Conservation (phyloP, 495 filamentous ascomycete genomes). For the Penicillium canescens region DNA sequence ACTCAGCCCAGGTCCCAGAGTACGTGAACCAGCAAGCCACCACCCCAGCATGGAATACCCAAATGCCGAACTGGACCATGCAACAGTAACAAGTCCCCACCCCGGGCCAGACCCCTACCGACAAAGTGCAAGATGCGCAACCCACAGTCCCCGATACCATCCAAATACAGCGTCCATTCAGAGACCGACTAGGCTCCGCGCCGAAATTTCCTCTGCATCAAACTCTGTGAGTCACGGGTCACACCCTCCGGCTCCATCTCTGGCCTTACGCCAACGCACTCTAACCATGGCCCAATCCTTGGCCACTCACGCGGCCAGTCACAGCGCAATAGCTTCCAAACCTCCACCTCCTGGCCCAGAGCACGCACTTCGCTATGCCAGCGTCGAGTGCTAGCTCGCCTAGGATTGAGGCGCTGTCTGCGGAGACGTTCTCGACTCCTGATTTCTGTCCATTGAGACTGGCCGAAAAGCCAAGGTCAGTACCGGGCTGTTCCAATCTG, state of each 20-base stretch:
- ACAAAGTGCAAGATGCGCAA: slow-evolving; percentile 29
- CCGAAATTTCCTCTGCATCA: slow-evolving; percentile 34
- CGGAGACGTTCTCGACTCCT: slow-evolving; percentile 36
- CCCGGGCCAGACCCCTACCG: slow-evolving; percentile 22
- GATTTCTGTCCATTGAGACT: slow-evolving; percentile 42
- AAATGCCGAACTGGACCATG: slow-evolving; percentile 26
- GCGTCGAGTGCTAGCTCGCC: slow-evolving; percentile 20
- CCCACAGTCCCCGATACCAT: slow-evolving; percentile 23
- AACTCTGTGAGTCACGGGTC: slow-evolving; percentile 2
- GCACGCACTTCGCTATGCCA: slow-evolving; percentile 16
- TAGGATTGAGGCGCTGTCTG: slow-evolving; percentile 22
- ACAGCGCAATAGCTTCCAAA: slow-evolving; percentile 24
- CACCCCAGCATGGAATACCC: slow-evolving; percentile 14
- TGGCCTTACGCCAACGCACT: slow-evolving; percentile 13
- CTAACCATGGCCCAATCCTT: slow-evolving; percentile 1
- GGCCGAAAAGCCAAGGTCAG: too few relatives aligned
- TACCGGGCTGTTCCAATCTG: too few relatives aligned
- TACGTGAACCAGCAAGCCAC: slow-evolving; percentile 27
- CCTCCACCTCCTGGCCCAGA: slow-evolving; percentile 26
- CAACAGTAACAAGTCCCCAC: slow-evolving; percentile 27
- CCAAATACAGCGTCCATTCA: slow-evolving; percentile 33
- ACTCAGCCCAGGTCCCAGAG: slow-evolving; percentile 30
- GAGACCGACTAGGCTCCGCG: slow-evolving; percentile 41
- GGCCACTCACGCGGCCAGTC: slow-evolving; percentile 30
- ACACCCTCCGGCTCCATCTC: slow-evolving; percentile 21